phyloP scores from a whole-genome alignment of 768 basidiomycete genomes.

The Podaxis rugospora region DNA sequence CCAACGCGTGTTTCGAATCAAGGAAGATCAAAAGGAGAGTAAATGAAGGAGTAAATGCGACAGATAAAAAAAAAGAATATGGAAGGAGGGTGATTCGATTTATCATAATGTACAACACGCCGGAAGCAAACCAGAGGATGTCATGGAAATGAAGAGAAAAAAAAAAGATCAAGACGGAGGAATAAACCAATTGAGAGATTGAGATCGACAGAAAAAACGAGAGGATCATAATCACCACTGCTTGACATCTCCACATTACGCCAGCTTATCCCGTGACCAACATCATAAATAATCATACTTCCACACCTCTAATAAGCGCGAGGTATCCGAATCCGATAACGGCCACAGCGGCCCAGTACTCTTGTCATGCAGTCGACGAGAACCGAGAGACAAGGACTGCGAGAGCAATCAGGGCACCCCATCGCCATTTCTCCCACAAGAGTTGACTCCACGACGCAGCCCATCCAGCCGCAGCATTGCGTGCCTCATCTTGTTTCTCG shows the following conservation, averaged over 20 bases:
- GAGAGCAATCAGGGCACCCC: slow-evolving; percentile 73
- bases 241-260: background rate
- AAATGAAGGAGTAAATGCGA: background rate
- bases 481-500: slow-evolving; percentile 22
- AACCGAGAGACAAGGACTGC: slow-evolving; percentile 77
- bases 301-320: background rate
- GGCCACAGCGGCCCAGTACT: background rate
- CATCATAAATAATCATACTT: background rate
- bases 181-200: background rate
- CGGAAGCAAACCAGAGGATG: background rate
- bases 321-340: background rate
- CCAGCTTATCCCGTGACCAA: background rate
- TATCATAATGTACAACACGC: background rate
- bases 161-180: background rate
- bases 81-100: background rate
- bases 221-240: background rate
- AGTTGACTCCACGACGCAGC: slow-evolving; percentile 59
- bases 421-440: slow-evolving; percentile 82
- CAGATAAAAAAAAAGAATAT: background rate
- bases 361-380: slow-evolving; percentile 42
- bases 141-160: background rate
- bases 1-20: background rate
- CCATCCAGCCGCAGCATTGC: slow-evolving; percentile 41
- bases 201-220: background rate
- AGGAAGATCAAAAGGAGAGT: background rate